phyloP scores from a whole-genome alignment of 2,329 filamentous ascomycete species.

The Sporothrix sp. region DNA sequence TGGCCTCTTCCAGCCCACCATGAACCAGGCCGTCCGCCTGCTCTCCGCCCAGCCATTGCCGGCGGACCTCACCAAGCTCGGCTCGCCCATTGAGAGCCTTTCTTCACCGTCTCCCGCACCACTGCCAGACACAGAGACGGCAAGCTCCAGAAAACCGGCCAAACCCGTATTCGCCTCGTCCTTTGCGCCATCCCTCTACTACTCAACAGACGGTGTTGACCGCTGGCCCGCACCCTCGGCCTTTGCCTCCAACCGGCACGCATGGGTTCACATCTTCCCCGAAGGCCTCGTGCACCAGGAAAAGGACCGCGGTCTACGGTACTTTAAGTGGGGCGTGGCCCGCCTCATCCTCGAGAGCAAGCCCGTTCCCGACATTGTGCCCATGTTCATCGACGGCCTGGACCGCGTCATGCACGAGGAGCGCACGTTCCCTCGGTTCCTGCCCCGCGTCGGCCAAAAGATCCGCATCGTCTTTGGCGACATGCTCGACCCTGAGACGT shows the following conservation, averaged over 20 bases:
- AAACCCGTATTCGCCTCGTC: neutral
- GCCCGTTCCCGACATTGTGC: conserved; percentile 73
- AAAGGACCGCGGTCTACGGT: conserved; percentile 67
- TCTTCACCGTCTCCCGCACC: neutral
- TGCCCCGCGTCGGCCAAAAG: conserved; percentile 64
- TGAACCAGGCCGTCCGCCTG: conserved; percentile 75
- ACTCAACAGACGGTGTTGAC: conserved; percentile 58
- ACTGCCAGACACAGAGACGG: neutral
- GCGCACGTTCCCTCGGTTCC: conserved; percentile 65
- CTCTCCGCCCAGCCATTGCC: conserved; percentile 50
- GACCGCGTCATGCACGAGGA: conserved; percentile 83
- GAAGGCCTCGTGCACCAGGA: conserved; percentile 93
- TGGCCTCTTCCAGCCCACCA: conserved; percentile 81
- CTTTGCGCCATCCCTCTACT: conserved; percentile 25
- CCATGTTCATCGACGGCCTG: conserved; percentile 89
- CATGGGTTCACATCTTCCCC: conserved; percentile 93
- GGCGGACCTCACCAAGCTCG: conserved; percentile 7
- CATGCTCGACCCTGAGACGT: conserved; percentile 61
- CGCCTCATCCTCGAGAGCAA: conserved; percentile 84
- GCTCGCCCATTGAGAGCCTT: neutral
- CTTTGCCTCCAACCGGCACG: conserved; percentile 58
- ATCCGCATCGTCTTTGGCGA: conserved; percentile 73
- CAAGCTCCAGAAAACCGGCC: neutral
- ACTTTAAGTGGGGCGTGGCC: conserved; percentile 97
- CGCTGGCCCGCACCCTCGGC: conserved; percentile 61